Conservation (phyloP, 768 basidiomycete genomes). For the Omphalotus guepiniiformis region DNA sequence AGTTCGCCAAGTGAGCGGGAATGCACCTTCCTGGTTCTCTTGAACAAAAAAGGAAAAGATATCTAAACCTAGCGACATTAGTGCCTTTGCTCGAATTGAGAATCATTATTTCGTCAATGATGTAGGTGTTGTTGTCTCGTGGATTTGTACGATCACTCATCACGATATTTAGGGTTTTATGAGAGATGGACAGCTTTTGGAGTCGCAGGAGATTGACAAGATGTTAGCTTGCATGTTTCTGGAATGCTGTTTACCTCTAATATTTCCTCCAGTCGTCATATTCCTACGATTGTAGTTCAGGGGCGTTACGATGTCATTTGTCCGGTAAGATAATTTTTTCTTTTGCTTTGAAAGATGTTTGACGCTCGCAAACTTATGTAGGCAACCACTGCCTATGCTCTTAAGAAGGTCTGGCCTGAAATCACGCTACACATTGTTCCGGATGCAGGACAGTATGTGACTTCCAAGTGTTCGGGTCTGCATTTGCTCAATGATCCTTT, state of each 20-base stretch:
- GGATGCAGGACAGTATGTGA: slow-evolving; percentile 91
- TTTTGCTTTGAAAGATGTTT: not conserved
- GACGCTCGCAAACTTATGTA: slow-evolving; percentile 20
- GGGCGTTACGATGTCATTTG: slow-evolving; percentile 90
- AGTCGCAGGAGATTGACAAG: slow-evolving; percentile 80
- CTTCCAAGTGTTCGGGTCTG: too few species aligned
- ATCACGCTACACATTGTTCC: slow-evolving; percentile 71
- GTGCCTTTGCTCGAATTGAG: slow-evolving; percentile 85
- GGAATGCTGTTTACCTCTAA: not conserved
- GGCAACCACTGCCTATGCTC: slow-evolving; percentile 75
- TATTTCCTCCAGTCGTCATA: slow-evolving; percentile 61
- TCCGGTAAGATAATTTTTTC: slow-evolving; percentile 46
- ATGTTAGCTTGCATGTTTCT: slow-evolving; percentile 47
- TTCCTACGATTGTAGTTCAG: slow-evolving; percentile 79
- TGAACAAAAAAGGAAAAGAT: slow-evolving; percentile 4
- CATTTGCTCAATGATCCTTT: too few species aligned
- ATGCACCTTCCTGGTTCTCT: slow-evolving; percentile 4
- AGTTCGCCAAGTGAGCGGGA: slow-evolving; percentile 65
- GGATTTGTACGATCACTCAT: not conserved
- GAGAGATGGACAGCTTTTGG: slow-evolving; percentile 83
- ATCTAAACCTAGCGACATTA: slow-evolving; percentile 23
- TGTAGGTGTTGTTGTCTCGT: slow-evolving; percentile 29
- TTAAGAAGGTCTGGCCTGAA: slow-evolving; percentile 85
- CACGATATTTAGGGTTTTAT: slow-evolving; percentile 63
- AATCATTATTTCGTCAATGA: slow-evolving; percentile 89